Base-by-base conservation (phyloP, 2,329 filamentous ascomycete species). In the Colletotrichum caudatum region DNA sequence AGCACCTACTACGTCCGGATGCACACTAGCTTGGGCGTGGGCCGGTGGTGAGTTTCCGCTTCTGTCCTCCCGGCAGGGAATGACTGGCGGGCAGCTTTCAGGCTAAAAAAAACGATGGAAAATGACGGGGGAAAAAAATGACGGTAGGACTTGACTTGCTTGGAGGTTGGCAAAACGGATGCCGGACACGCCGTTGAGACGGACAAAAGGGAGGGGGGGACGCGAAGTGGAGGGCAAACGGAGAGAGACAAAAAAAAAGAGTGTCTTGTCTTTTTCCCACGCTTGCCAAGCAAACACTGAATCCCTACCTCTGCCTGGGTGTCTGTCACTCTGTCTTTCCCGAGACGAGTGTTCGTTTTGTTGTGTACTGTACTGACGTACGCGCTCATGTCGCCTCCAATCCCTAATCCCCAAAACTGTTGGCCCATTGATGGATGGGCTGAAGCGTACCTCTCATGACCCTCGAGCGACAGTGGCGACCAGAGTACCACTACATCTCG, bases 31-130 rank as follows among this genome's bases (percentile, higher is more conserved):
- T 48, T 48, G 46, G 44, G 46, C 20, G 46, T 23, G 37, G 35
- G n/a, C 18, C 58, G 57, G 56, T 62, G 67, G 64, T 51, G 54
- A 70, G 51, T 63, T 33, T 54, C 26, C 33, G 18, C 35, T 29
- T 29, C 46, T 60, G 57, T 33, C 44, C 29, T 62, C 54, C 41
- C 29, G 37, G 20, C 48, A 64, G 50, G 50, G 33, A n/a, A 33
- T 48, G 14, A 37, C 46, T 48, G 44, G 59, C 11, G 14, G 59
- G 23, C 29, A 29, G 26, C 57, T 5, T 44, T 14, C 16, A 29
- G 57, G 20, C 57, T 20, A 41, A 3, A 3, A 29, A 29, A 3
- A 29, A 29, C n/a, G n/a, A n/a, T n/a, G n/a, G n/a, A n/a, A n/a
- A n/a, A n/a, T n/a, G n/a, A n/a, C n/a, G n/a, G n/a, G 26, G 26